Evolutionary conservation across 306 rosid species (phyloP), one percentile per base, ranked within the genome.

Genomic region (Mucuna pruriens): DNA sequence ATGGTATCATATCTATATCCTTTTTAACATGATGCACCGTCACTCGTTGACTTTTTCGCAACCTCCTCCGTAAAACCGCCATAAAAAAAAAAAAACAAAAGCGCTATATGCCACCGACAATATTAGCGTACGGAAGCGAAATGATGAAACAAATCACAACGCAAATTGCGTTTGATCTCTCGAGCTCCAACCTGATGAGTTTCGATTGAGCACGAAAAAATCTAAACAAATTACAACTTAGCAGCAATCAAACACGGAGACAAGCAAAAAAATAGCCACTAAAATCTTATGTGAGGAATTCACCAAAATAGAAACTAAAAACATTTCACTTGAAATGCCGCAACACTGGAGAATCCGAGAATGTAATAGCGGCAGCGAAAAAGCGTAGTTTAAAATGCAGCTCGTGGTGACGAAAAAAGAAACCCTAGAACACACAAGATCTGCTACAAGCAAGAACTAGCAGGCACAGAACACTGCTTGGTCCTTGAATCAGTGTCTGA

Each of bases 361-460:
- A 48, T 12, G 61, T 71, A 36, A n/a, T 34, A 31, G 40, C 6
- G 74, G 36, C 19, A 63, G 52, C 26, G 40, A 65, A 57, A 57
- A 2, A 16, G 33, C 48, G 2, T 9, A 57, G 15, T 11, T 67
- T 57, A 62, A 76, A 70, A 31, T 9, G 78, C 39, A 72, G 20
- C 69, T 70, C 57, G 71, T 4, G 16, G 12, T 9, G 7, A 48
- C 29, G 2, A 51, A 9, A 1, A 48, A 6, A 62, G 49, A 77
- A 81, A 76, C 81, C 84, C 82, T 82, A 84, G 76, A 71, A 84
- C n/a, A 42, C 13, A 66, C 82, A 73, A 89, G 92, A 89, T 91
- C 92, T 78, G 77, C 46, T 22, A 29, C 15, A 73, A 42, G 54
- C 48, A 48, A 60, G 29, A 66, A 65, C 38, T n/a, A 49, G 7